A percentile compares a stretch with the other conserved stretches of the same genome.
Evolutionary conservation across 73 alveolate species (phyloP).

Genomic region (Stentor roeselii): DNA sequence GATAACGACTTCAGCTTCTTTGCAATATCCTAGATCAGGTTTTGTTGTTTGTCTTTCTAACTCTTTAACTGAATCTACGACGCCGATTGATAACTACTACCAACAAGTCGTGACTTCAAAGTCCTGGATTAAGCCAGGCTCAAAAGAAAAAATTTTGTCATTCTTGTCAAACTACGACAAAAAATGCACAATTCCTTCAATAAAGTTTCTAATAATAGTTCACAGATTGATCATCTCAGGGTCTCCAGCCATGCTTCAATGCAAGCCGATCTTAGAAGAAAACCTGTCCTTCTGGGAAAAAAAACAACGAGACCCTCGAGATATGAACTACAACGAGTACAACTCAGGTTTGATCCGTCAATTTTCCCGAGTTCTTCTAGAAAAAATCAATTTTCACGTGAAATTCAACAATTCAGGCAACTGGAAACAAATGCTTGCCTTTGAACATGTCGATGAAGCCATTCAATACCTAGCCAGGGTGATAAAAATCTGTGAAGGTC

Average conservation of each 20-base stretch:
- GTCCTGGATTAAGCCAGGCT: slow-evolving; percentile 15
- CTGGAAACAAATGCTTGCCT: background rate
- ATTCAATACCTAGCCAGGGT: background rate
- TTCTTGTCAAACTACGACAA: background rate
- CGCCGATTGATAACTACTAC: background rate
- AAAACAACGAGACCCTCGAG: background rate
- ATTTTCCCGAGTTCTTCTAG: background rate
- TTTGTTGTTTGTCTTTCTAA: background rate
- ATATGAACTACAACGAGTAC: background rate
- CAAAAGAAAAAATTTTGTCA: background rate
- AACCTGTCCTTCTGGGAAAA: background rate
- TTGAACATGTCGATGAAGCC: background rate
- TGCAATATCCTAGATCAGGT: background rate
- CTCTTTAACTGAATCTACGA: background rate
- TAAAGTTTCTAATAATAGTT: background rate
- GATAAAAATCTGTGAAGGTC: slow-evolving; percentile 6
- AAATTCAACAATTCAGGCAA: background rate
- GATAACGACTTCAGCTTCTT: background rate
- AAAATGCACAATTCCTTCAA: background rate
- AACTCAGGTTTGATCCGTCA: background rate
- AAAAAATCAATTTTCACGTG: background rate
- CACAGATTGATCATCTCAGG: slow-evolving; percentile 8
- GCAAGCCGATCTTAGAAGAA: background rate
- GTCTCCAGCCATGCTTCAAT: background rate
- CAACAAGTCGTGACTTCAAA: background rate